Conservation (phyloP, 306 rosid genomes). For the Echinosophora koreensis region DNA sequence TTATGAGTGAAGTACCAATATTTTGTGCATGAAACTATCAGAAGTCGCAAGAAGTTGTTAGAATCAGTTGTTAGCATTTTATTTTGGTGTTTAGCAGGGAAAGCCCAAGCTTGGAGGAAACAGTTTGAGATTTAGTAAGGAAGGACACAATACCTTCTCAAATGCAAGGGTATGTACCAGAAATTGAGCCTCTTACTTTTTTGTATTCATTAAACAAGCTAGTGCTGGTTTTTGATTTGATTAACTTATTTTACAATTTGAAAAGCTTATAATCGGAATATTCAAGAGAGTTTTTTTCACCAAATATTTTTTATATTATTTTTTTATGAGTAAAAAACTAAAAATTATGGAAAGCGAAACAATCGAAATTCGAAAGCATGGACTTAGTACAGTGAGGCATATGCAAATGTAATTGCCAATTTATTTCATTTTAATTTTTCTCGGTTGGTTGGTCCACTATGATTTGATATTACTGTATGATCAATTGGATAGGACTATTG, state of each 20-base stretch:
- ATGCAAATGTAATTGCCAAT: not conserved
- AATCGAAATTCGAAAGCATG: no score
- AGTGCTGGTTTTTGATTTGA: not conserved
- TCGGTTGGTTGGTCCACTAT: not conserved
- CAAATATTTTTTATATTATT: no score
- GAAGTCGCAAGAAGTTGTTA: no score
- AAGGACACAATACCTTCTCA: slow-evolving; percentile 44
- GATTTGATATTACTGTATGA: slow-evolving; percentile 13
- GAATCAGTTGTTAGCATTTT: not conserved
- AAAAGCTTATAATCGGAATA: not conserved
- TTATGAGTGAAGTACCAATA: not conserved
- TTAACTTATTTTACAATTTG: no score
- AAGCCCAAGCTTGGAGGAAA: slow-evolving; percentile 57
- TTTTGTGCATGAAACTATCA: no score
- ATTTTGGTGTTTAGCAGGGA: slow-evolving; percentile 53
- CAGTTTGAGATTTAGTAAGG: slow-evolving; percentile 58
- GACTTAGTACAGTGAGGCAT: not conserved
- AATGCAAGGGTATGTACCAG: slow-evolving; percentile 53
- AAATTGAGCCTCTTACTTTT: not conserved
- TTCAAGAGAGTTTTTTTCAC: no score
- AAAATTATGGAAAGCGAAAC: no score
- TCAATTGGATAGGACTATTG: slow-evolving; percentile 13
- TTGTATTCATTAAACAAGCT: not conserved
- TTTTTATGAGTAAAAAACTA: no score
- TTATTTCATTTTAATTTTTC: not conserved